Percentiles rank a stretch among this genome's conserved stretches.
Evolutionary conservation across 441 rosid genomes (phyloP).

Genomic region (Syzygium syzygioides): DNA sequence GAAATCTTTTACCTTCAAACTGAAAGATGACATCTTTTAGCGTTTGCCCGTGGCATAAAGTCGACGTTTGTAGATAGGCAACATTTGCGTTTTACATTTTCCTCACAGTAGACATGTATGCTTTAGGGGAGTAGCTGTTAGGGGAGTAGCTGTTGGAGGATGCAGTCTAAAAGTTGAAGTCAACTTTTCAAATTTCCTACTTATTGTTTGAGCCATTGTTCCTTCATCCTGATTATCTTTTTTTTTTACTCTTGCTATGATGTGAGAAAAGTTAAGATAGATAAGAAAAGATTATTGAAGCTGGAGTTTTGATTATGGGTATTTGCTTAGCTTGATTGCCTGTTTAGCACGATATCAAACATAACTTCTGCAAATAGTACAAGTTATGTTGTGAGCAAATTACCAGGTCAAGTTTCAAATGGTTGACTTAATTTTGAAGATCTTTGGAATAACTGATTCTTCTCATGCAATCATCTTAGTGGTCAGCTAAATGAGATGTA

Average conservation of each 20-base stretch:
- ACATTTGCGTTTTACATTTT: neutral
- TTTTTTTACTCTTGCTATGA: neutral
- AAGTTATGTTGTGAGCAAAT: neutral
- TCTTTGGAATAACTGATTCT: neutral
- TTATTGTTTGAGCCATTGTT: neutral
- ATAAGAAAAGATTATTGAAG: neutral
- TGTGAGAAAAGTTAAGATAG: neutral
- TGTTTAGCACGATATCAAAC: neutral
- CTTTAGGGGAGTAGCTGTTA: neutral
- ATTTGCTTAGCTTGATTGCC: neutral
- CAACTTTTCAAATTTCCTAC: neutral
- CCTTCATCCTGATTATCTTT: neutral
- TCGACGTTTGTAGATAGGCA: neutral
- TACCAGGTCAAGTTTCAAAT: neutral
- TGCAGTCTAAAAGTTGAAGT: neutral
- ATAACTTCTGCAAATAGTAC: neutral
- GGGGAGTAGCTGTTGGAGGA: neutral
- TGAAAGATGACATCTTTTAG: neutral
- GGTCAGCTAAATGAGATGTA: neutral
- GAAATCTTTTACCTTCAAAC: neutral
- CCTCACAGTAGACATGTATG: neutral
- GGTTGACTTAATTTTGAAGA: neutral
- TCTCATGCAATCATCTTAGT: neutral
- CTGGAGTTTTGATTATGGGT: neutral
- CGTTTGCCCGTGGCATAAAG: neutral